Evolutionary conservation across 2,329 filamentous ascomycete genomes (phyloP).

Genomic region (Hortaea werneckii): DNA sequence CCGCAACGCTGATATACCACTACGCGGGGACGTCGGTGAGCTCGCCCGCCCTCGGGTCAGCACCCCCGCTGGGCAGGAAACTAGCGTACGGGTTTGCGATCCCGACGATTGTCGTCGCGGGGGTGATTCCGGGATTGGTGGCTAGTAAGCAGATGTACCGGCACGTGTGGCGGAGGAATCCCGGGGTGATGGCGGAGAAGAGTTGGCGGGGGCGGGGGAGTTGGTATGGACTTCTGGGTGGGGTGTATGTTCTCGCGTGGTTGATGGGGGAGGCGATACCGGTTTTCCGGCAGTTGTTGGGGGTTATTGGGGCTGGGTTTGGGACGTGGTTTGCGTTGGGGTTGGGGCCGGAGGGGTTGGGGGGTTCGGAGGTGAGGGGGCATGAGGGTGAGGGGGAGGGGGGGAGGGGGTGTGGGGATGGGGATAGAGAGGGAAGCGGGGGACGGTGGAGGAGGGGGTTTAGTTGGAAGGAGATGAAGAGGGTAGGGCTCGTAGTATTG

Average conservation of each 20-base stretch:
- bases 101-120: conserved; percentile 61
- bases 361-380: neutral
- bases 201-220: conserved; percentile 34
- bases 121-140: conserved; percentile 60
- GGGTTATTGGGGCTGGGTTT: conserved; percentile 51
- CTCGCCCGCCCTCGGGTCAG: conserved; percentile 56
- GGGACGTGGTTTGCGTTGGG: conserved; percentile 49
- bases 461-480: neutral
- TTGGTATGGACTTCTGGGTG: conserved; percentile 49
- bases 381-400: neutral
- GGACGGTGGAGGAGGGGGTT: neutral
- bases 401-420: neutral
- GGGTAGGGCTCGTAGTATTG: neutral
- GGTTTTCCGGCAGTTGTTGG: conserved; percentile 57
- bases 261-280: conserved; percentile 61
- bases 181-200: conserved; percentile 33
- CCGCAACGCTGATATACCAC: conserved; percentile 56
- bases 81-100: conserved; percentile 59
- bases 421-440: no score
- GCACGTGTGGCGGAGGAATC: conserved; percentile 48
- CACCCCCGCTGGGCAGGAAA: conserved; percentile 45
- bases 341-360: conserved; percentile 2
- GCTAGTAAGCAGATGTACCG: conserved; percentile 57
- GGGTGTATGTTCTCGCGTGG: conserved; percentile 52
- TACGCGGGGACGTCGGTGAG: conserved; percentile 52